phyloP scores from a whole-genome alignment of 2,329 filamentous ascomycete genomes.

The Monosporascus sp. region DNA sequence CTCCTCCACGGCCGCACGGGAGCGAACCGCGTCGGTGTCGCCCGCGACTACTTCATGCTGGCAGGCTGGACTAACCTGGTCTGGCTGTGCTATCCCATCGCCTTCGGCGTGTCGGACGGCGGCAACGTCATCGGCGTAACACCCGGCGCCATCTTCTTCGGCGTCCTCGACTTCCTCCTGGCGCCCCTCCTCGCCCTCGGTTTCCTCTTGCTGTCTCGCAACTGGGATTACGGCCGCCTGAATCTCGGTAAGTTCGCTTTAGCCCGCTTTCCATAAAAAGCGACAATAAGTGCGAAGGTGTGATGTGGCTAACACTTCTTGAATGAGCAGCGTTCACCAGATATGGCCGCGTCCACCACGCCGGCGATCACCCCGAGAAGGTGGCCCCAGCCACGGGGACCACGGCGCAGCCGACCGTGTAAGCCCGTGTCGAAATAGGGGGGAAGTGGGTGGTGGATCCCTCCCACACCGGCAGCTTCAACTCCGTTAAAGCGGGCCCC shows the following conservation, averaged over 20 bases:
- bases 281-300: not conserved
- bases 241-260: constrained; percentile 32
- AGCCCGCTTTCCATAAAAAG: not conserved
- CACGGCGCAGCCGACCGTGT: not conserved
- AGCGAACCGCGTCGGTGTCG: constrained; percentile 36
- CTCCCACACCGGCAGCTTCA: no score
- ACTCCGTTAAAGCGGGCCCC: no score
- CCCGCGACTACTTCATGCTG: constrained; percentile 40
- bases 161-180: constrained; percentile 46
- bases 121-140: constrained; percentile 45
- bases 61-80: constrained; percentile 44
- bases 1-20: constrained; percentile 32
- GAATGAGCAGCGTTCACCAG: constrained; percentile 40
- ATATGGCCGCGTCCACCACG: constrained; percentile 43
- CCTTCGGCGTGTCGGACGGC: constrained; percentile 47
- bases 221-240: constrained; percentile 47
- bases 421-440: not conserved
- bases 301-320: not conserved
- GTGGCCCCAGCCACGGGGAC: not conserved
- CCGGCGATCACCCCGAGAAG: constrained; percentile 44
- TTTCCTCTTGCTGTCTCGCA: constrained; percentile 38
- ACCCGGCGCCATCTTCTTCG: constrained; percentile 44
- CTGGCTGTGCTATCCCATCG: constrained; percentile 51
- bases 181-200: constrained; percentile 38
- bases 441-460: no score